Evolutionary conservation across 306 rosid species (phyloP).

Genomic region (Carpinus viminea): DNA sequence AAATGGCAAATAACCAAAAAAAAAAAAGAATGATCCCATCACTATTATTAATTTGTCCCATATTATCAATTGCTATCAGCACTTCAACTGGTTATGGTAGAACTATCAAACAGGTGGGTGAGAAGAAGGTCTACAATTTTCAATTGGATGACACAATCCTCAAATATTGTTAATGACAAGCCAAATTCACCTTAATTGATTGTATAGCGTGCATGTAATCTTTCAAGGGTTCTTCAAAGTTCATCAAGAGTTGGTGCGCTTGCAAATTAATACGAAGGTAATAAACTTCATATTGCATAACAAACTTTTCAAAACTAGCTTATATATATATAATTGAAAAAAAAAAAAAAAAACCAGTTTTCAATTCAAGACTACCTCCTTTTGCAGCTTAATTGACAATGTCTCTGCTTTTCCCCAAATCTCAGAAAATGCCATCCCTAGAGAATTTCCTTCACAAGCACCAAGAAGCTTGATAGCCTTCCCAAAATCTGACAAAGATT

Average conservation of each 20-base stretch:
- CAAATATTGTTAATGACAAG: slow-evolving; percentile 24
- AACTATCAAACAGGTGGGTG: too few relatives aligned
- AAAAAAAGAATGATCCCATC: neutral
- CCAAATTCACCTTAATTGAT: slow-evolving; percentile 68
- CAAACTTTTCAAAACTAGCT: slow-evolving; percentile 16
- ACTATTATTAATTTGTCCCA: too few relatives aligned
- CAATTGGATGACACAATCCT: slow-evolving; percentile 14
- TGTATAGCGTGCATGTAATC: slow-evolving; percentile 94
- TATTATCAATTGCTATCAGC: neutral
- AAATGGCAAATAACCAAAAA: neutral
- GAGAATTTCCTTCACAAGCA: slow-evolving; percentile 80
- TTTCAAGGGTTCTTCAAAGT: slow-evolving; percentile 93
- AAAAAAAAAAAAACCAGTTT: slow-evolving; percentile 1
- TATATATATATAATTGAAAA: too few relatives aligned
- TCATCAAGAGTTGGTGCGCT: slow-evolving; percentile 88
- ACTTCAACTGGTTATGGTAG: neutral
- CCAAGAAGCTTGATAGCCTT: slow-evolving; percentile 94
- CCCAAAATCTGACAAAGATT: slow-evolving; percentile 89
- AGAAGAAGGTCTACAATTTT: neutral
- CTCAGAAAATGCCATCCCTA: slow-evolving; percentile 89
- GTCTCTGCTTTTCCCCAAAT: slow-evolving; percentile 83
- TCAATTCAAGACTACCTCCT: slow-evolving; percentile 60
- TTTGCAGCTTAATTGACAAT: slow-evolving; percentile 80
- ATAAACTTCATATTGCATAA: slow-evolving; percentile 18
- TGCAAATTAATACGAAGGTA: slow-evolving; percentile 30